These are phyloP conservation scores for Gastrolobium villosum DNA, from an alignment of 306 rosid genomes.

Conservation along the genomic window DNA sequence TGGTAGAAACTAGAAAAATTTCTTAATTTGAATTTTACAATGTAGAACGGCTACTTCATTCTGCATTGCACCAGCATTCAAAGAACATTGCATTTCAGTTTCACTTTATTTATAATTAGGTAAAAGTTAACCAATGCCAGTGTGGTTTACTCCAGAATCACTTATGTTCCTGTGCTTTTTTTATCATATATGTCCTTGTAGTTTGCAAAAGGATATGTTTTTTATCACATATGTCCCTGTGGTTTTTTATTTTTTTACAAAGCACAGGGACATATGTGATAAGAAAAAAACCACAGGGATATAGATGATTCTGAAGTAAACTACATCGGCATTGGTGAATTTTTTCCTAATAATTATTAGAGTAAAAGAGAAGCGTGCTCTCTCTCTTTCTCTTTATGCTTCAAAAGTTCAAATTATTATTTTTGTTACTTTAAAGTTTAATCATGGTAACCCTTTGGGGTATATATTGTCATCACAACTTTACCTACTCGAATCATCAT, in stretches of 20 bases:
- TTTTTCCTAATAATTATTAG: no score
- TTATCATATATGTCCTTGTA: no score
- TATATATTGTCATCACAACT: slow-evolving; percentile 40
- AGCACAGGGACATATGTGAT: no score
- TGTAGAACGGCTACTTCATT: slow-evolving; percentile 25
- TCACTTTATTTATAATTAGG: slow-evolving; percentile 29
- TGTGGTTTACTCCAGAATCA: no score
- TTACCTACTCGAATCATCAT: slow-evolving; percentile 39
- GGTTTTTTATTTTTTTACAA: no score
- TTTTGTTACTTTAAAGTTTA: slow-evolving; percentile 17
- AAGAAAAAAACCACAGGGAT: no score
- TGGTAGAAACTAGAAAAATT: neutral
- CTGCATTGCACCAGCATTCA: slow-evolving; percentile 5
- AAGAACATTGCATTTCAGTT: slow-evolving; percentile 25
- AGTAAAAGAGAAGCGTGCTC: slow-evolving; percentile 28
- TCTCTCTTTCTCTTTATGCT: slow-evolving; percentile 44
- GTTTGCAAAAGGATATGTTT: no score
- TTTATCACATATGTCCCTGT: no score
- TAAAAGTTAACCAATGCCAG: no score
- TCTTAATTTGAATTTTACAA: neutral
- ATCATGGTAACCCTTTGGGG: slow-evolving; percentile 39
- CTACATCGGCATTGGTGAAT: no score
- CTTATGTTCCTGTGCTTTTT: no score
- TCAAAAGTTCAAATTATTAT: slow-evolving; percentile 39
- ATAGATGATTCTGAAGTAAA: no score